Percentiles rank a stretch among this genome's conserved stretches.
These are phyloP conservation scores for Starmera caribaea DNA, from an alignment of 805 yeast genomes.

Conservation along the genomic window DNA sequence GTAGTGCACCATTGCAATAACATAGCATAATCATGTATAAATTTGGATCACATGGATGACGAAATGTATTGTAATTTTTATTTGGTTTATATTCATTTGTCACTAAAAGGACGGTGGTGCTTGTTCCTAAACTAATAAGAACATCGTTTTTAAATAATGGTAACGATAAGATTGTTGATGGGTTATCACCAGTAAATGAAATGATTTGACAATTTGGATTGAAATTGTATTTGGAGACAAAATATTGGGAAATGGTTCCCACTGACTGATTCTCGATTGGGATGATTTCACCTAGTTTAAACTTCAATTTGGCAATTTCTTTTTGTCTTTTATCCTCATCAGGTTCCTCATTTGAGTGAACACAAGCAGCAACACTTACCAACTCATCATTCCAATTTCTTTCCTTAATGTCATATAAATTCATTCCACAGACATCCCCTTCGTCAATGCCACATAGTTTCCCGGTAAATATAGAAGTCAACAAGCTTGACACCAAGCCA, in stretches of 20 bases:
- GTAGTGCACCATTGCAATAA: conserved; percentile 84
- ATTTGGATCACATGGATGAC: conserved; percentile 70
- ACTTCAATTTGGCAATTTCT: conserved; percentile 25
- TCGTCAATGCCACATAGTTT: conserved; percentile 57
- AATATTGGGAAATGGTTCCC: conserved; percentile 52
- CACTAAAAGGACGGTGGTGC: conserved; percentile 79
- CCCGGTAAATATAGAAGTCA: conserved; percentile 65
- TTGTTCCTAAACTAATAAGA: conserved; percentile 77
- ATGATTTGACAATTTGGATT: conserved; percentile 44
- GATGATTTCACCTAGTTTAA: conserved; percentile 44
- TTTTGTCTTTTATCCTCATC: conserved; percentile 2
- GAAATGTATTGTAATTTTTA: conserved; percentile 74
- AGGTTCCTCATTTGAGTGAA: conserved; percentile 18
- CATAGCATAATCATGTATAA: conserved; percentile 94
- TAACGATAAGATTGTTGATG: conserved; percentile 78
- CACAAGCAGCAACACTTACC: conserved; percentile 29
- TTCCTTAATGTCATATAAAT: conserved; percentile 62
- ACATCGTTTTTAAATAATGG: conserved; percentile 72
- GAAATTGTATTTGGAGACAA: conserved; percentile 57
- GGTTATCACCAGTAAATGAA: conserved; percentile 85
- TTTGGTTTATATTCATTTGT: conserved; percentile 74
- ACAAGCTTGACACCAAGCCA: conserved; percentile 68
- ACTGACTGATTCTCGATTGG: conserved; percentile 38
- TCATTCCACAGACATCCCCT: conserved; percentile 92
- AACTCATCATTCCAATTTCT: conserved; percentile 48